Evolutionary conservation across 2,329 filamentous ascomycete genomes (phyloP).

Genomic region (Didymellaceae sp.): DNA sequence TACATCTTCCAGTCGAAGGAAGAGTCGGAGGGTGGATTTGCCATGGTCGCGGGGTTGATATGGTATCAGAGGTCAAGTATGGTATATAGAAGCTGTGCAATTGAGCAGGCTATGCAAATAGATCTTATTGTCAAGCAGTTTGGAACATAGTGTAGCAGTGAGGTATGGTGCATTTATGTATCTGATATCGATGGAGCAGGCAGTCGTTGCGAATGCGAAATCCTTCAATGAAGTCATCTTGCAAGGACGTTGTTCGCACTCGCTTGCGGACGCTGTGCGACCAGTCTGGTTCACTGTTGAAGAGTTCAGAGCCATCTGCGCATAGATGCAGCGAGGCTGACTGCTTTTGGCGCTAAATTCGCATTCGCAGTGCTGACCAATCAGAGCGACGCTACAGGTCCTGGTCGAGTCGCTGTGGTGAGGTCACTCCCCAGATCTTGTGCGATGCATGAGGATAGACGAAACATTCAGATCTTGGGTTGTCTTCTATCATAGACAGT

Average conservation of each 20-base stretch:
- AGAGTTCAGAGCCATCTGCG: not conserved
- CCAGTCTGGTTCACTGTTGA: not conserved
- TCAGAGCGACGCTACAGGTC: not conserved
- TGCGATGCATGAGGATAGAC: not conserved
- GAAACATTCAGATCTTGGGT: not conserved
- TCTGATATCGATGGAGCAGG: not conserved
- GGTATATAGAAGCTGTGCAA: not conserved
- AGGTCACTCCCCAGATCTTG: constrained; percentile 1
- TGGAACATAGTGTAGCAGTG: not conserved
- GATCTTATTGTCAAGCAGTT: not conserved
- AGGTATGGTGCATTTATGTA: not conserved
- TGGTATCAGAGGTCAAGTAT: not conserved
- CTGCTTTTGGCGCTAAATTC: constrained; percentile 14
- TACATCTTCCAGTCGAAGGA: constrained; percentile 45
- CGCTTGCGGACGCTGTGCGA: constrained; percentile 10
- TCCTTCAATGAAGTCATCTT: constrained; percentile 10
- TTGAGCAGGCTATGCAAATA: constrained; percentile 1
- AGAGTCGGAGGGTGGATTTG: constrained; percentile 28
- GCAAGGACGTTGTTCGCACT: constrained; percentile 5
- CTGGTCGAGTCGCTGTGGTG: not conserved
- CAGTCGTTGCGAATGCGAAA: not conserved
- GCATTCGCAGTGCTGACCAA: constrained; percentile 17
- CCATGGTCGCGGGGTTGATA: constrained; percentile 16
- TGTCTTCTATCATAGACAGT: not conserved
- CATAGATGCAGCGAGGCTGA: constrained; percentile 5